These are phyloP conservation scores for Boletus bicolor DNA, from an alignment of 768 basidiomycete genomes.

Conservation along the genomic window DNA sequence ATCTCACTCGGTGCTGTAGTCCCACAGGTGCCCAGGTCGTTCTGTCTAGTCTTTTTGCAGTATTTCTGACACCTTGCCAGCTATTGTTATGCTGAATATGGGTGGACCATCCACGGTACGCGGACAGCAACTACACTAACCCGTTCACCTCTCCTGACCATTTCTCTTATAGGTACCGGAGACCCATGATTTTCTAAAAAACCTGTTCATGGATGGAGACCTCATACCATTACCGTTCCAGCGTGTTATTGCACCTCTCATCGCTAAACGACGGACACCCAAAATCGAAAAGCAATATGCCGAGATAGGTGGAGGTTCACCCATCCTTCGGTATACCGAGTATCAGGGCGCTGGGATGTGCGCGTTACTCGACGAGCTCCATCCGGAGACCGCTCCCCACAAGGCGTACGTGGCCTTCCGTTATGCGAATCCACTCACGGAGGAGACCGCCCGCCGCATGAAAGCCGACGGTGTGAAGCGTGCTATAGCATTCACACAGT, in stretches of 20 bases:
- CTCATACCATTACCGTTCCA: conserved; percentile 96
- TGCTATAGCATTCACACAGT: conserved; percentile 96
- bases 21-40: conserved; percentile 51
- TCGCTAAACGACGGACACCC: conserved; percentile 87
- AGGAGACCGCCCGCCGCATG: conserved; percentile 79
- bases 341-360: conserved; percentile 90
- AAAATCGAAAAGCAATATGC: conserved; percentile 92
- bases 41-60: neutral
- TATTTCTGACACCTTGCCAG: conserved; percentile 37
- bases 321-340: conserved; percentile 87
- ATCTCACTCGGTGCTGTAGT: conserved; percentile 35
- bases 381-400: conserved; percentile 90
- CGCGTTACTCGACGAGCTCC: conserved; percentile 87
- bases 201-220: conserved; percentile 88
- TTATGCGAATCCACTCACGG: conserved; percentile 86
- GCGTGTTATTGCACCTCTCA: conserved; percentile 77
- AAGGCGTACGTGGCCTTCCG: conserved; percentile 96
- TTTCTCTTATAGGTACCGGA: conserved; percentile 66
- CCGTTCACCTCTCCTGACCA: conserved; percentile 9
- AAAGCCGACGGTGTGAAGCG: conserved; percentile 86
- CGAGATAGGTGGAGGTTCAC: conserved; percentile 95
- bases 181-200: conserved; percentile 88
- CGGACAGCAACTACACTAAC: conserved; percentile 4
- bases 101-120: conserved; percentile 91
- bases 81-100: conserved; percentile 98